Conservation (phyloP, 1,284 basidiomycete species). For the Puccinia horiana region DNA sequence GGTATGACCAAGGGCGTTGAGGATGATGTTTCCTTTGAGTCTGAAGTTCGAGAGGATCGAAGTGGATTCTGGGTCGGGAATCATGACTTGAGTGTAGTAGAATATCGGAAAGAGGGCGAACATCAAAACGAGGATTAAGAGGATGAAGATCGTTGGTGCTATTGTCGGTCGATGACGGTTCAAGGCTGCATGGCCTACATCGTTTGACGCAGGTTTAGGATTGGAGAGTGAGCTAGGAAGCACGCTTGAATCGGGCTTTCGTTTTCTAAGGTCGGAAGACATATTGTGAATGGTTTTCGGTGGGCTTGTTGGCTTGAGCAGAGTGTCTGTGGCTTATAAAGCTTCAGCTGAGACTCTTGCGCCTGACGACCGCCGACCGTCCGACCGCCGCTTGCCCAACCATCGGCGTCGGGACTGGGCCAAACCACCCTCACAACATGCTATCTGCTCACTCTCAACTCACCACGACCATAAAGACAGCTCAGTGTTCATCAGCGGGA, state of each 20-base stretch:
- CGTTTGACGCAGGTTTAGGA: conserved; percentile 19
- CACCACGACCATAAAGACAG: too few species aligned
- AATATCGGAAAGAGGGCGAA: conserved; percentile 39
- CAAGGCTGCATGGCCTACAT: conserved; percentile 10
- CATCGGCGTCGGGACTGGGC: too few species aligned
- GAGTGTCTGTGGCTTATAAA: too few species aligned
- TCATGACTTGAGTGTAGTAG: conserved; percentile 48
- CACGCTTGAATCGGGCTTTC: not conserved
- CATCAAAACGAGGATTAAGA: conserved; percentile 25
- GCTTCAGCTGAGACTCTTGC: too few species aligned
- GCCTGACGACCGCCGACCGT: too few species aligned
- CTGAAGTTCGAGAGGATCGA: conserved; percentile 37
- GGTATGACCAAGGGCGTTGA: conserved; percentile 34
- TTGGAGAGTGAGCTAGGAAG: conserved; percentile 22
- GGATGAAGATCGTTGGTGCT: conserved; percentile 36
- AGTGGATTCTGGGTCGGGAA: conserved; percentile 33
- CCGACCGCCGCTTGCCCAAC: too few species aligned
- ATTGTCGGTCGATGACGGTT: conserved; percentile 44
- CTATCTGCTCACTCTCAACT: too few species aligned
- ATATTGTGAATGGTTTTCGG: not conserved
- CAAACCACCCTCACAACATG: too few species aligned
- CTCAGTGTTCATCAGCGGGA: too few species aligned
- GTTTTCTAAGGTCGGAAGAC: conserved; percentile 35
- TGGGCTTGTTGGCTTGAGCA: too few species aligned
- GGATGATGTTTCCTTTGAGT: conserved; percentile 34